Conservation (phyloP, 2,329 filamentous ascomycete genomes). For the Alternaria hordeiaustralica region DNA sequence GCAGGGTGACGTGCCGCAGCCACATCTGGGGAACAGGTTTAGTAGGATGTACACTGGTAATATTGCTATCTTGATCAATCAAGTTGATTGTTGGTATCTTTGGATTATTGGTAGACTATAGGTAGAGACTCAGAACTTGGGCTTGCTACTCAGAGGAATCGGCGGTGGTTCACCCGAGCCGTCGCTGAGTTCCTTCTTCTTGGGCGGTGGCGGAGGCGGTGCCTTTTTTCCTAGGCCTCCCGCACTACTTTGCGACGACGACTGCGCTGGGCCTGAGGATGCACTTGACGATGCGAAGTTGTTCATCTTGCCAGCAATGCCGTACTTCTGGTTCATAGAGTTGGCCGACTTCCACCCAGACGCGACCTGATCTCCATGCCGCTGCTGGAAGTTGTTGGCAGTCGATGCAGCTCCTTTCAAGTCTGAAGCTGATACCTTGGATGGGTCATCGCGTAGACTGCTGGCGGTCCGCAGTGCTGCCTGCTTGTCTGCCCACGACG, state of each 20-base stretch:
- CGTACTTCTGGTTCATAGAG: slow-evolving; percentile 67
- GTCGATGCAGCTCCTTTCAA: slow-evolving; percentile 65
- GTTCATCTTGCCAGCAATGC: slow-evolving; percentile 58
- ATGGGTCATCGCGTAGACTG: slow-evolving; percentile 66
- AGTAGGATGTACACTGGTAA: not conserved
- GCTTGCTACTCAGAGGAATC: slow-evolving; percentile 64
- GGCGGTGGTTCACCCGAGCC: slow-evolving; percentile 57
- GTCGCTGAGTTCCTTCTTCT: slow-evolving; percentile 59
- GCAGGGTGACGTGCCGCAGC: slow-evolving; percentile 1
- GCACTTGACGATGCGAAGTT: slow-evolving; percentile 42
- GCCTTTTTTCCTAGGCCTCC: slow-evolving; percentile 57
- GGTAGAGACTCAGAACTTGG: slow-evolving; percentile 42
- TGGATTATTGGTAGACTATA: not conserved
- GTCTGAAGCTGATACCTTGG: slow-evolving; percentile 66
- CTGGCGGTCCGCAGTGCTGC: slow-evolving; percentile 67
- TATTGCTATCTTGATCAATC: no score
- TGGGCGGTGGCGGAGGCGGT: slow-evolving; percentile 65
- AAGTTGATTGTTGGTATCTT: no score
- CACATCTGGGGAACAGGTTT: slow-evolving; percentile 1
- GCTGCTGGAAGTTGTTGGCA: slow-evolving; percentile 72
- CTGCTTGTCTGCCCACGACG: slow-evolving; percentile 68
- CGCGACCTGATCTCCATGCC: slow-evolving; percentile 72
- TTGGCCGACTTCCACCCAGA: slow-evolving; percentile 65
- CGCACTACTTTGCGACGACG: slow-evolving; percentile 30
- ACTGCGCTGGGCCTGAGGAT: slow-evolving; percentile 31